A percentile compares a stretch with the other conserved stretches of the same genome.
phyloP scores from a whole-genome alignment of 2,329 filamentous ascomycete genomes.

The Xenosphaeropsis pyriputrescens region DNA sequence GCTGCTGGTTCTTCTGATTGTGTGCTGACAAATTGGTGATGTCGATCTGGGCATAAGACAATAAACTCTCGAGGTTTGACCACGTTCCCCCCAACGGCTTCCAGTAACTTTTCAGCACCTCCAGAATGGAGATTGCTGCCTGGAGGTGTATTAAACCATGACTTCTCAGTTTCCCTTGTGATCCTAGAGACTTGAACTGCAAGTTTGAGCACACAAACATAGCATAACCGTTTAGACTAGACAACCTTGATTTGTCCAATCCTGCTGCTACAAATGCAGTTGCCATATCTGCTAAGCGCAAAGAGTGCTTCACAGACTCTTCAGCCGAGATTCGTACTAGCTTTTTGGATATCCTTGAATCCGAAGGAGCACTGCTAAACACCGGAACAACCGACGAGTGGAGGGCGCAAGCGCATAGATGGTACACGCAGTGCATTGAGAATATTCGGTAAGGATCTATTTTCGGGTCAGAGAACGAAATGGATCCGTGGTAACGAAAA shows the following conservation, averaged over 20 bases:
- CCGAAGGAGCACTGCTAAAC: constrained; percentile 4
- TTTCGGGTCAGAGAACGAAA: constrained; percentile 2
- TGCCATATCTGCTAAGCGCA: constrained; percentile 6
- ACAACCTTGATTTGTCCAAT: constrained; percentile 4
- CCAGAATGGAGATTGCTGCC: constrained; percentile 6
- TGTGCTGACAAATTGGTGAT: not conserved
- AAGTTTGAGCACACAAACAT: constrained; percentile 6
- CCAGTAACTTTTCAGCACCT: constrained; percentile 7
- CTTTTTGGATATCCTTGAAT: constrained; percentile 3
- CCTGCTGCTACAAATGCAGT: constrained; percentile 4
- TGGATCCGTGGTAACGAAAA: constrained; percentile 2
- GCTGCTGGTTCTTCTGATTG: not conserved
- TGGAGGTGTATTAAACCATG: constrained; percentile 3
- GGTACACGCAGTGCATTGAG: constrained; percentile 4
- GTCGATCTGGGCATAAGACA: not conserved
- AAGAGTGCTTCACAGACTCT: constrained; percentile 5
- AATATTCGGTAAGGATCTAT: constrained; percentile 4
- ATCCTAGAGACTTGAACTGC: constrained; percentile 6
- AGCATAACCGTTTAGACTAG: constrained; percentile 5
- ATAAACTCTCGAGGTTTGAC: not conserved
- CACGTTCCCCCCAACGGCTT: not conserved
- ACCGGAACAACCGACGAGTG: constrained; percentile 7
- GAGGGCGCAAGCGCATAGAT: constrained; percentile 4
- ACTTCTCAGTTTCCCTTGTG: constrained; percentile 4
- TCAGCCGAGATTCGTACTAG: constrained; percentile 4